These are phyloP conservation scores for Raffaelea albimanens DNA, from an alignment of 2,329 filamentous ascomycete genomes.

Conservation along the genomic window DNA sequence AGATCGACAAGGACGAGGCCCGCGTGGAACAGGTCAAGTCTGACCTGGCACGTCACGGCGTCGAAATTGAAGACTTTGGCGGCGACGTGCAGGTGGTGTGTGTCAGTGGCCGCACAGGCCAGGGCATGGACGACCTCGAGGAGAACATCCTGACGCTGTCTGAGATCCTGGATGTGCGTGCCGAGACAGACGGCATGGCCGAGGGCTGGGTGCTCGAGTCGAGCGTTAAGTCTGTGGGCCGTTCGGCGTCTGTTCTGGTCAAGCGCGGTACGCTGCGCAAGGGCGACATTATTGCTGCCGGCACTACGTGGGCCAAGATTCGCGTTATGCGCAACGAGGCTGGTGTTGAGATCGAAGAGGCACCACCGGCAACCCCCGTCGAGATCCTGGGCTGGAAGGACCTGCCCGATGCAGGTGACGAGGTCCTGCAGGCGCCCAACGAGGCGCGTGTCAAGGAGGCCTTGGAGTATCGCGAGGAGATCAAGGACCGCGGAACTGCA, in stretches of 20 bases:
- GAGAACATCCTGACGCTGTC: slow-evolving; percentile 80
- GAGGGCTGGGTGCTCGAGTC: slow-evolving; percentile 95
- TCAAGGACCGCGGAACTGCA: slow-evolving; percentile 60
- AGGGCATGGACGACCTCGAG: slow-evolving; percentile 85
- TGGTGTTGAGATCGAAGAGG: slow-evolving; percentile 60
- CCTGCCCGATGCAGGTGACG: slow-evolving; percentile 70
- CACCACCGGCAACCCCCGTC: slow-evolving; percentile 78
- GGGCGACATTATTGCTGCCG: slow-evolving; percentile 80
- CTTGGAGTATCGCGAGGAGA: slow-evolving; percentile 65
- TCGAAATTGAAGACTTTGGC: slow-evolving; percentile 90
- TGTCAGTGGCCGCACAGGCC: slow-evolving; percentile 87
- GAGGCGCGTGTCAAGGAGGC: slow-evolving; percentile 74
- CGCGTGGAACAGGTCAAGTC: slow-evolving; percentile 77
- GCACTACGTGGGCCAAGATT: slow-evolving; percentile 80
- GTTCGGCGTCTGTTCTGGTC: slow-evolving; percentile 80
- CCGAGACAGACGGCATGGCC: slow-evolving; percentile 63
- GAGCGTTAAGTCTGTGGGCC: slow-evolving; percentile 74
- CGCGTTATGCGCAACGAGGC: slow-evolving; percentile 77
- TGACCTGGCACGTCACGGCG: slow-evolving; percentile 71
- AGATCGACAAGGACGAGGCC: slow-evolving; percentile 81
- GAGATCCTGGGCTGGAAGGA: slow-evolving; percentile 94
- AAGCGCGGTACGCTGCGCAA: slow-evolving; percentile 74
- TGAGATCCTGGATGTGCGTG: slow-evolving; percentile 83
- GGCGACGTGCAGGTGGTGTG: slow-evolving; percentile 88
- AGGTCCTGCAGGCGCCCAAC: slow-evolving; percentile 71